Conservation (phyloP, 768 basidiomycete species). For the Gyrodon lividus region DNA sequence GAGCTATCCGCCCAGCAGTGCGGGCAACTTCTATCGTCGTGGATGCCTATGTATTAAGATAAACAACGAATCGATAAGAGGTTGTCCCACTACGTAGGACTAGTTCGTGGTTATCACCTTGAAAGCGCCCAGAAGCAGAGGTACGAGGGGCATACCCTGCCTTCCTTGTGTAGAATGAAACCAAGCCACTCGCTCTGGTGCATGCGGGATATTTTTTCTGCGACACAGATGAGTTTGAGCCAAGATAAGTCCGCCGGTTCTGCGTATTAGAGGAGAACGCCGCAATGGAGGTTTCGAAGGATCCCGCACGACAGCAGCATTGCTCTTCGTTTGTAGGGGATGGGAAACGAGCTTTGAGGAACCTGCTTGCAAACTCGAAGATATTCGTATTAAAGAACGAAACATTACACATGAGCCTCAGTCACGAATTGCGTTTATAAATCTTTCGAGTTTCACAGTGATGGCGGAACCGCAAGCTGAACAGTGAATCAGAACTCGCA, state of each 20-base stretch:
- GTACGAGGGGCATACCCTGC: conserved; percentile 43
- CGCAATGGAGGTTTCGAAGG: not conserved
- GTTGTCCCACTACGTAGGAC: not conserved
- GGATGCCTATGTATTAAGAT: conserved; percentile 52
- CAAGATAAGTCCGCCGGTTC: conserved; percentile 7
- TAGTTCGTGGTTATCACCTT: conserved; percentile 44
- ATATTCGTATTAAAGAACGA: conserved; percentile 31
- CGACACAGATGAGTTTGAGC: not conserved
- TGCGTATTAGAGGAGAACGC: conserved; percentile 1
- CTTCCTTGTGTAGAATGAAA: conserved; percentile 44
- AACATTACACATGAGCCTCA: conserved; percentile 51
- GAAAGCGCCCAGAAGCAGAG: conserved; percentile 57
- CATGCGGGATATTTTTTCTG: conserved; percentile 4
- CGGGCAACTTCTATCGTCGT: conserved; percentile 69
- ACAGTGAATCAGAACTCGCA: too few species aligned
- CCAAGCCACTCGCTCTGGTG: conserved; percentile 9
- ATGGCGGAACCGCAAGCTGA: conserved; percentile 4
- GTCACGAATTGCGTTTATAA: too few species aligned
- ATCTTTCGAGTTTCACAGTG: too few species aligned
- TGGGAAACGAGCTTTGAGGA: not conserved
- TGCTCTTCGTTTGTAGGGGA: not conserved
- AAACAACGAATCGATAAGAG: not conserved
- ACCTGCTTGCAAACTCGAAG: not conserved
- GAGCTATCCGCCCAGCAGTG: conserved; percentile 65
- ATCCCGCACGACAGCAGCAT: not conserved